These are phyloP conservation scores for Pichia sp. DNA, from an alignment of 1,139 yeast genomes.

Conservation along the genomic window DNA sequence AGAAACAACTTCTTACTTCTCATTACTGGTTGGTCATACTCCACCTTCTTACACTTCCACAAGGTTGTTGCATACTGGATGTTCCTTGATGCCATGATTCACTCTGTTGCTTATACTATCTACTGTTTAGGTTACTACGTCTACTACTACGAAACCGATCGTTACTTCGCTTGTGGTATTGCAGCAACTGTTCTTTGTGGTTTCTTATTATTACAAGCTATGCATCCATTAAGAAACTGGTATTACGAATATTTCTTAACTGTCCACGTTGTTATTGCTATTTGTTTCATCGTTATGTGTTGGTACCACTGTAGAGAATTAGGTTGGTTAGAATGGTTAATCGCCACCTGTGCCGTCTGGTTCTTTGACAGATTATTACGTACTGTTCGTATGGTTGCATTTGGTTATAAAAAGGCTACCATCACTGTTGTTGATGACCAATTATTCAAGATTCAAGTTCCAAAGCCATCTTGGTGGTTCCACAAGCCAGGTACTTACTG, in stretches of 20 bases:
- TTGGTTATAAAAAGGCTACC: slow-evolving; percentile 36
- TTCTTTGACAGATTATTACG: slow-evolving; percentile 39
- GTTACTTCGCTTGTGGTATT: slow-evolving; percentile 37
- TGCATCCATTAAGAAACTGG: slow-evolving; percentile 44
- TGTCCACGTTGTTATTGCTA: slow-evolving; percentile 37
- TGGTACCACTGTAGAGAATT: slow-evolving; percentile 39
- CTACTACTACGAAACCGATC: slow-evolving; percentile 25
- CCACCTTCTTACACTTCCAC: slow-evolving; percentile 56
- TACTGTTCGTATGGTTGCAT: slow-evolving; percentile 34
- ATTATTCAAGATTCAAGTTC: slow-evolving; percentile 40
- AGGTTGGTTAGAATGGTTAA: slow-evolving; percentile 47
- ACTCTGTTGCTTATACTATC: slow-evolving; percentile 26
- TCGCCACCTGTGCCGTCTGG: slow-evolving; percentile 40
- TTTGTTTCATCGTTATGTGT: slow-evolving; percentile 38
- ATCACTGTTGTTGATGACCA: slow-evolving; percentile 31
- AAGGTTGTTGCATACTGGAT: slow-evolving; percentile 58
- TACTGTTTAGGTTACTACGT: slow-evolving; percentile 13
- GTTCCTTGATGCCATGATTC: slow-evolving; percentile 32
- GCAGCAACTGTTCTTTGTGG: slow-evolving; percentile 38
- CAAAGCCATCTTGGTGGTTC: slow-evolving; percentile 42
- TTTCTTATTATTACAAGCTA: slow-evolving; percentile 44
- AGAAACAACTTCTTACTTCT: slow-evolving; percentile 59
- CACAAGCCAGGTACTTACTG: slow-evolving; percentile 44
- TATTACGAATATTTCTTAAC: slow-evolving; percentile 44
- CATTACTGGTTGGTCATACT: slow-evolving; percentile 60